A percentile compares a stretch with the other conserved stretches of the same genome.
Evolutionary conservation across 2,329 filamentous ascomycete genomes (phyloP).

Genomic region (Colletotrichum echinochloae): DNA sequence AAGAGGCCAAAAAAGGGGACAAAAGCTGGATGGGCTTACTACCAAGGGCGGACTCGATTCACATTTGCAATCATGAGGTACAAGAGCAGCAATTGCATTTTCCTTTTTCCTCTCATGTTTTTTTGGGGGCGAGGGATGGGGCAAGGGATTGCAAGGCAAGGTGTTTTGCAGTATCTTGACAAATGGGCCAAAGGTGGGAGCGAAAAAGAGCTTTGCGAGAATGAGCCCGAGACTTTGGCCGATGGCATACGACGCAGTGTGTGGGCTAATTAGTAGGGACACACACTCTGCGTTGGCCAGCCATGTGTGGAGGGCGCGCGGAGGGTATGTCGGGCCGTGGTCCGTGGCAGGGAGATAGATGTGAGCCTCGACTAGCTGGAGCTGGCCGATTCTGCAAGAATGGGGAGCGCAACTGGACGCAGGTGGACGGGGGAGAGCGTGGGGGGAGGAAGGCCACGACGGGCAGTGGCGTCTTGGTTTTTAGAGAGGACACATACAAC

Average conservation of each 20-base stretch:
- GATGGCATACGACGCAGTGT: too few relatives aligned
- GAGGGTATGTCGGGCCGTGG: conserved; percentile 14
- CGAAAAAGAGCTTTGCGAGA: conserved; percentile 23
- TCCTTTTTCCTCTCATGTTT: conserved; percentile 2
- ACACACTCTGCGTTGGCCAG: conserved; percentile 12
- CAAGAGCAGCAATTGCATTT: conserved; percentile 34
- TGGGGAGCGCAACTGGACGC: neutral
- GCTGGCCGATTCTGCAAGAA: neutral
- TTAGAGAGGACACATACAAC: conserved; percentile 6
- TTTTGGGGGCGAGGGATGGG: conserved; percentile 26
- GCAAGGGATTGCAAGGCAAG: conserved; percentile 38
- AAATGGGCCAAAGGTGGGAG: neutral
- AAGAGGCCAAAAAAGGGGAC: conserved; percentile 1
- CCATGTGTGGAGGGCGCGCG: conserved; percentile 11
- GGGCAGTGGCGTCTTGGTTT: neutral
- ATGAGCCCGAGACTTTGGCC: conserved; percentile 4
- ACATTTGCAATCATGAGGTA: conserved; percentile 36
- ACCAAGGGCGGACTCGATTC: conserved; percentile 22
- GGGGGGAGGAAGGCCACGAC: too few relatives aligned
- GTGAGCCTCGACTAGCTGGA: neutral
- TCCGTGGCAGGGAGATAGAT: neutral
- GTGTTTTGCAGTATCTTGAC: conserved; percentile 31
- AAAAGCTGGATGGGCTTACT: conserved; percentile 12
- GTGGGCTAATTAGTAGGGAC: conserved; percentile 18
- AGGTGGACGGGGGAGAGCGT: neutral